Evolutionary conservation across 2,329 filamentous ascomycete species (phyloP), one percentile per base, ranked within the genome.

Genomic region (Tolypocladium endophyticum): DNA sequence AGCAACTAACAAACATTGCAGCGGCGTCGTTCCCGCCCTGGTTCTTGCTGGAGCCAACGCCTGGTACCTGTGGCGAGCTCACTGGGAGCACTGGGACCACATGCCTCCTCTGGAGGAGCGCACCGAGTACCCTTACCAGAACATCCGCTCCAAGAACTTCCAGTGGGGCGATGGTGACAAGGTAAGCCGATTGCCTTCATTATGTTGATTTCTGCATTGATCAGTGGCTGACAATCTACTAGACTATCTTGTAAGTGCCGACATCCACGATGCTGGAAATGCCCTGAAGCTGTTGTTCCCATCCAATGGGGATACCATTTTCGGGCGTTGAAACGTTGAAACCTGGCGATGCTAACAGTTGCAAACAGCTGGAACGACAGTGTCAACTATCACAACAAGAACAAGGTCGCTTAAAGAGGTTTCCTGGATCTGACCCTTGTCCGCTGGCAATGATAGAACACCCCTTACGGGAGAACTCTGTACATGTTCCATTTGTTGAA

Each of bases 321-420:
- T 14, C 3, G 47, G 30, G 30, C 30, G 18, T n/a, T 35, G 3
- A n/a, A 52, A 16, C 30, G 18, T n/a, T 35, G 3, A n/a, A 52
- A 16, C 36, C 7, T 12, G 47, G 36, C 28, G 28, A 20, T 33
- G 54, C 57, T 61, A 53, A 58, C 57, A 4, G 9, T 36, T 20
- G 25, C n/a, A 30, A 55, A 55, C 59, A 91, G 89, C 88, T 99
- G 94, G 94, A 97, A 97, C 79, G 81, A 87, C 66, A 83, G 81
- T 61, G 92, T 97, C 81, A 97, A 97, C 87, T 93, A 96, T 82
- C 92, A 97, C 87, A 92, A 96, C 82, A 89, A 88, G 81, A 88
- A 95, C 81, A 91, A 90, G 84, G 71, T 74, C 62, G 69, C 72
- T 61, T 82, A 79, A 77, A 66, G 61, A 60, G 62, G 61, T 58